Evolutionary conservation across 768 basidiomycete genomes (phyloP).

Genomic region (Boletus rex-veris): DNA sequence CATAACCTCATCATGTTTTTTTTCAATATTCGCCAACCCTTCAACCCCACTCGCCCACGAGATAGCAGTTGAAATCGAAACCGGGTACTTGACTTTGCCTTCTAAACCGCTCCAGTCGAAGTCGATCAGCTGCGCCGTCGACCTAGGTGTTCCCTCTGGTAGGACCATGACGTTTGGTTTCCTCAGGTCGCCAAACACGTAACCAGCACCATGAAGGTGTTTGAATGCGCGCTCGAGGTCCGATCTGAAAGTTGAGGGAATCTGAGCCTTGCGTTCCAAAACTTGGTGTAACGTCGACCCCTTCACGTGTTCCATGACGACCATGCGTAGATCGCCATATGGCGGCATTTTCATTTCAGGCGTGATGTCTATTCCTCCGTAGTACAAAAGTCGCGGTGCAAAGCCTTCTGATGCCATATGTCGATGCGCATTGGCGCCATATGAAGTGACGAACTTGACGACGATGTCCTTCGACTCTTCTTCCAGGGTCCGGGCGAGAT

Average conservation of each 20-base stretch:
- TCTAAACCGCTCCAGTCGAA: slow-evolving; percentile 7
- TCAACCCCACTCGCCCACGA: background rate
- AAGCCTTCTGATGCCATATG: slow-evolving; percentile 26
- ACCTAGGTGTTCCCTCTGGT: background rate
- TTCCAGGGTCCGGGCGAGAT: slow-evolving; percentile 15
- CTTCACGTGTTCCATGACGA: slow-evolving; percentile 40
- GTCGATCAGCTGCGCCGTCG: background rate
- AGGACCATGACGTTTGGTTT: slow-evolving; percentile 32
- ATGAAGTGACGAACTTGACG: slow-evolving; percentile 38
- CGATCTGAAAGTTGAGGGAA: slow-evolving; percentile 10
- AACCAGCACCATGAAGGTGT: slow-evolving; percentile 29
- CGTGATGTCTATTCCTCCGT: slow-evolving; percentile 15
- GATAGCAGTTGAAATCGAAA: background rate
- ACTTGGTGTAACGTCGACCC: background rate
- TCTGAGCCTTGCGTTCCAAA: background rate
- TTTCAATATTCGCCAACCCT: background rate
- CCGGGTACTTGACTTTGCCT: background rate
- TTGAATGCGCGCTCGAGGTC: slow-evolving; percentile 20
- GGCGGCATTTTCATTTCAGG: slow-evolving; percentile 4
- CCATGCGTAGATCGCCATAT: slow-evolving; percentile 27
- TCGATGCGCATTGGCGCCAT: slow-evolving; percentile 32
- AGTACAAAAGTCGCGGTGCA: slow-evolving; percentile 34
- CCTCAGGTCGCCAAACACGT: slow-evolving; percentile 39
- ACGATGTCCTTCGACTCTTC: slow-evolving; percentile 18
- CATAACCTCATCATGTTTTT: slow-evolving; percentile 18